phyloP scores from a whole-genome alignment of 805 yeast genomes.

The Cyberlindnera suaveolens region DNA sequence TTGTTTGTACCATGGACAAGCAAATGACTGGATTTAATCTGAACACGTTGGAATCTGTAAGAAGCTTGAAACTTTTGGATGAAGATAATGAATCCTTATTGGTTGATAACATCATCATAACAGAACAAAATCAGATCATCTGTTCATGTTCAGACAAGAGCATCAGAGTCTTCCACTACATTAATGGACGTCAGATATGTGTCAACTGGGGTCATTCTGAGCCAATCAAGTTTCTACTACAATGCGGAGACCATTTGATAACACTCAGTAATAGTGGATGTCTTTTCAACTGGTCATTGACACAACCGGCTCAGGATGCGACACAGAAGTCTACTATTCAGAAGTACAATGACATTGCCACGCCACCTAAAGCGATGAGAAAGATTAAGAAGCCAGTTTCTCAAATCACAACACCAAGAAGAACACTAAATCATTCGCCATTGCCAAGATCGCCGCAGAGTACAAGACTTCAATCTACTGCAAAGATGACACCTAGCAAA shows the following conservation, averaged over 20 bases:
- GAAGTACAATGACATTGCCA: slow-evolving; percentile 12
- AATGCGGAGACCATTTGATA: slow-evolving; percentile 25
- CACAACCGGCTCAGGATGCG: background rate
- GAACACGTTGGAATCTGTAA: slow-evolving; percentile 26
- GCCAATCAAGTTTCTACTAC: slow-evolving; percentile 31
- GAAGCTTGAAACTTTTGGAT: slow-evolving; percentile 36
- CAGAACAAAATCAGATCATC: slow-evolving; percentile 25
- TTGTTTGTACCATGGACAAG: slow-evolving; percentile 49
- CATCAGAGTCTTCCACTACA: slow-evolving; percentile 41
- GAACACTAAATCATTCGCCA: slow-evolving; percentile 7
- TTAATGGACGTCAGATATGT: slow-evolving; percentile 40
- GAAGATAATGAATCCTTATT: slow-evolving; percentile 38
- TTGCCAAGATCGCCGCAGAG: slow-evolving; percentile 9
- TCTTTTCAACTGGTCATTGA: slow-evolving; percentile 40
- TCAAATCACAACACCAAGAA: slow-evolving; percentile 13
- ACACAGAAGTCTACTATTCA: slow-evolving; percentile 9
- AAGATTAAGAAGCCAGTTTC: slow-evolving; percentile 19
- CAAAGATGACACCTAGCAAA: slow-evolving; percentile 20
- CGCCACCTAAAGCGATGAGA: slow-evolving; percentile 22
- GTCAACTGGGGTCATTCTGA: slow-evolving; percentile 60
- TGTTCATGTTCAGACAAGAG: slow-evolving; percentile 53
- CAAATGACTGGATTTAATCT: slow-evolving; percentile 35
- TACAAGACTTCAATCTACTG: slow-evolving; percentile 15
- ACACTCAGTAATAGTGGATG: slow-evolving; percentile 51
- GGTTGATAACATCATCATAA: slow-evolving; percentile 37